Conservation (phyloP, 2,329 filamentous ascomycete genomes). For the Alternaria solani region DNA sequence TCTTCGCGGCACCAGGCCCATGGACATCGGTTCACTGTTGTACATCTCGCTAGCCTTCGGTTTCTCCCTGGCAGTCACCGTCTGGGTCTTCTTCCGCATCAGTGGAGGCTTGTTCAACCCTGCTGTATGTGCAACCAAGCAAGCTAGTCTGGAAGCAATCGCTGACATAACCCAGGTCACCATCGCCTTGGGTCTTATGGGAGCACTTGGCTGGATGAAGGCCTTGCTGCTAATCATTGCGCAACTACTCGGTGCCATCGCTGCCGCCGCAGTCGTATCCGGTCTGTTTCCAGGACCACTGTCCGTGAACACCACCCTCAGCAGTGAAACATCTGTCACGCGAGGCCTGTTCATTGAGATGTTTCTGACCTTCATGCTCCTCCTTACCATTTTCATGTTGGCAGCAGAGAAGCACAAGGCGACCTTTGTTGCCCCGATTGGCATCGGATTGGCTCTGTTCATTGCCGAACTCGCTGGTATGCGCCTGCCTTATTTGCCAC, state of each 20-base stretch:
- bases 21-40: conserved; percentile 38
- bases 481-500: neutral
- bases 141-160: accelerated
- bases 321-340: conserved; percentile 51
- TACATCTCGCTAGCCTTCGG: conserved; percentile 51
- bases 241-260: conserved; percentile 57
- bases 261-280: conserved; percentile 56
- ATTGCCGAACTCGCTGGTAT: conserved; percentile 56
- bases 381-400: conserved; percentile 60
- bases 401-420: conserved; percentile 53
- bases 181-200: conserved; percentile 58
- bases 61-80: conserved; percentile 51
- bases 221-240: conserved; percentile 54
- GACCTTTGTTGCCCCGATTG: conserved; percentile 52
- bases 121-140: conserved; percentile 40
- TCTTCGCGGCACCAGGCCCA: conserved; percentile 30
- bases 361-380: conserved; percentile 59
- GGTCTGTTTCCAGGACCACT: conserved; percentile 57
- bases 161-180: conserved; percentile 51
- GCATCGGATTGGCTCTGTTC: conserved; percentile 57
- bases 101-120: conserved; percentile 53
- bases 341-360: conserved; percentile 61
- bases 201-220: conserved; percentile 57
- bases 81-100: conserved; percentile 53
- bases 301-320: conserved; percentile 56